Percentiles rank a stretch among this genome's conserved stretches.
phyloP scores from a whole-genome alignment of 495 filamentous ascomycete species.

The Aspergillus affinis region DNA sequence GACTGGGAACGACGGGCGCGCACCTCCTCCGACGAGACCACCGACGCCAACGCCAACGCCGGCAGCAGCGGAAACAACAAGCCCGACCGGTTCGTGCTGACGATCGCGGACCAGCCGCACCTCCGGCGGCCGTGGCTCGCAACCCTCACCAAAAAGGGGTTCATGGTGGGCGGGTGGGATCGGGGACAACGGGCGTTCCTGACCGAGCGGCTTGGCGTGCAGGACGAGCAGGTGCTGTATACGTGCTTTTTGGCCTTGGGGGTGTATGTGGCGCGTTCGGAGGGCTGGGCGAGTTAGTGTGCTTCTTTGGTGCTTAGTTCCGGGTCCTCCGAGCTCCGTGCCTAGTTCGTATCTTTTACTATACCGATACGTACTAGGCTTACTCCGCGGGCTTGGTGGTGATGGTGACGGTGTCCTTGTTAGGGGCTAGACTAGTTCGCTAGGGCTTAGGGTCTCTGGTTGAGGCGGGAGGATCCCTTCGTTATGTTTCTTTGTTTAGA shows the following conservation, averaged over 20 bases:
- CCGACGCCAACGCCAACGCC: neutral
- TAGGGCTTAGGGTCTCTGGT: too few relatives aligned
- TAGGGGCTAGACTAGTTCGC: too few relatives aligned
- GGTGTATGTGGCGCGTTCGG: conserved; percentile 33
- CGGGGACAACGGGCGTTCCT: conserved; percentile 10
- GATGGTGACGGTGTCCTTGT: too few relatives aligned
- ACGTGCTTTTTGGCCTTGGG: conserved; percentile 37
- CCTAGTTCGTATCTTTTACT: neutral
- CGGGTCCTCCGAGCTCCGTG: too few relatives aligned
- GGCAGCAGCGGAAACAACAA: neutral
- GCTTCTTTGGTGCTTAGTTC: neutral
- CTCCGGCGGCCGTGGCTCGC: conserved; percentile 19
- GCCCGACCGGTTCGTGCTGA: conserved; percentile 17
- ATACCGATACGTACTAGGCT: conserved; percentile 28
- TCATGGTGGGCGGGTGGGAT: conserved; percentile 22
- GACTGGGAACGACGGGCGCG: conserved; percentile 20
- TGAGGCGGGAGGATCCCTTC: too few relatives aligned
- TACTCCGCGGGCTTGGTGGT: too few relatives aligned
- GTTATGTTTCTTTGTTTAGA: too few relatives aligned
- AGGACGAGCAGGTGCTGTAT: conserved; percentile 31
- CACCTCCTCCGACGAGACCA: conserved; percentile 1
- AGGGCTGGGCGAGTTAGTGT: conserved; percentile 32
- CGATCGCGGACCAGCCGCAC: conserved; percentile 10
- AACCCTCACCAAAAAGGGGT: conserved; percentile 16
- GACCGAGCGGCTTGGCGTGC: conserved; percentile 13